Percentiles rank a stretch among this genome's conserved stretches.
phyloP scores from a whole-genome alignment of 768 basidiomycete species.

The Calocera viscosa region DNA sequence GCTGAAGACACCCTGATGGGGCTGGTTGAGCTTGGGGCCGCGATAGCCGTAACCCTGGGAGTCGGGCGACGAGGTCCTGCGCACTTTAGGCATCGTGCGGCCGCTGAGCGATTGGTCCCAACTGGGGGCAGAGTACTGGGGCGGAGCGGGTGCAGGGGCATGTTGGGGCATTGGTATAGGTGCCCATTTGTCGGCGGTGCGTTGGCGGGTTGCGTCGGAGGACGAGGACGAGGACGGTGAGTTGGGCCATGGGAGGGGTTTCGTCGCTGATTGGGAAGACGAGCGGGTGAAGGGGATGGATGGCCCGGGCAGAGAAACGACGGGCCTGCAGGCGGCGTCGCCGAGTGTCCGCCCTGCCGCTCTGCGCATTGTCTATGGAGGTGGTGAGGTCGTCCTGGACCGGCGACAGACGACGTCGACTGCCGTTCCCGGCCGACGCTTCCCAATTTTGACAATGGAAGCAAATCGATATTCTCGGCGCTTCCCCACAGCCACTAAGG shows the following conservation, averaged over 20 bases:
- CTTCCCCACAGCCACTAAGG: neutral
- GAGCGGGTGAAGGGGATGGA: neutral
- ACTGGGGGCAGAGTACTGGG: neutral
- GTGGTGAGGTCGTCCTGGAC: neutral
- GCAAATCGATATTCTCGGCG: neutral
- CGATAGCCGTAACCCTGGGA: too few relatives aligned
- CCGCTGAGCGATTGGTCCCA: neutral
- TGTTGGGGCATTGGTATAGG: neutral
- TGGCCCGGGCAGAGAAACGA: neutral
- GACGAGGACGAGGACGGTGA: neutral
- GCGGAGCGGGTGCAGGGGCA: neutral
- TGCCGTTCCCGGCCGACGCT: too few relatives aligned
- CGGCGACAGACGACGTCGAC: too few relatives aligned
- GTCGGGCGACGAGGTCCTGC: too few relatives aligned
- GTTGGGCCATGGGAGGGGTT: neutral
- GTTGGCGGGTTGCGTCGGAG: neutral
- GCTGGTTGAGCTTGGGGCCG: too few relatives aligned
- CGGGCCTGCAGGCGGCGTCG: neutral
- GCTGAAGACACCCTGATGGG: too few relatives aligned
- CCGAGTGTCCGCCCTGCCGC: neutral
- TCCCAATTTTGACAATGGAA: slow-evolving; percentile 8
- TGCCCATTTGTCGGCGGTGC: neutral
- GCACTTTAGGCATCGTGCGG: neutral
- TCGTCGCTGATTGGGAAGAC: neutral
- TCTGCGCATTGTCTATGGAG: neutral